Evolutionary conservation across 1,284 basidiomycete genomes (phyloP), one percentile per base, ranked within the genome.

Genomic region (Tetrapyrgos nigripes): DNA sequence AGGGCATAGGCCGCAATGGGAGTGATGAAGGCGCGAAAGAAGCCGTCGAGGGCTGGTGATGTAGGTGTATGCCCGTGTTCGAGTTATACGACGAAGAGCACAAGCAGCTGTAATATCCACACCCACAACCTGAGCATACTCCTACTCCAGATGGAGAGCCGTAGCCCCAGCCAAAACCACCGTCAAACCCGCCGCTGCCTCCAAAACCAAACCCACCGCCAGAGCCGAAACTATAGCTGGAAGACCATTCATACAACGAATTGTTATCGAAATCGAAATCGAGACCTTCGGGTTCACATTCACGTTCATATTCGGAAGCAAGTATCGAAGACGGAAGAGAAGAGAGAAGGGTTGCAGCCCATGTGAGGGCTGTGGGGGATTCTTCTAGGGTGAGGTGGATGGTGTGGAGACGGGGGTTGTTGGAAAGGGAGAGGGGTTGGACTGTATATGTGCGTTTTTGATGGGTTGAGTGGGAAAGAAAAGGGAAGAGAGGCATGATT

Each of bases 191-290:
- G n/a, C n/a, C n/a, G n/a, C n/a, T n/a, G n/a, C n/a, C n/a, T n/a
- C n/a, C n/a, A n/a, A n/a, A n/a, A n/a, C n/a, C n/a, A n/a, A 45
- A 45, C 3, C 10, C 43, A 46, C 40, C 35, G 33, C 44, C 26
- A n/a, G 51, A 35, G 17, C 48, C 35, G 17, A 58, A 50, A 4
- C 27, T 44, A 48, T 57, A 31, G n/a, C 53, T n/a, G 19, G 24
- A 40, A 21, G n/a, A 28, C 59, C 59, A 61, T 1, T 68, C 70
- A 13, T 62, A 55, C 29, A 78, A 64, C 50, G 68, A 70, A 62
- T 76, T 75, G 6, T 74, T 70, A 50, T 76, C 76, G 4, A 70
- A 68, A 64, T 72, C 79, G 59, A 79, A 76, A 62, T 79, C 78
- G 47, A 79, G 66, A 1, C 67, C 70, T 43, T 79, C 63, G 29